Conservation (phyloP, 2,329 filamentous ascomycete species). For the Amesomyces nigricolor region DNA sequence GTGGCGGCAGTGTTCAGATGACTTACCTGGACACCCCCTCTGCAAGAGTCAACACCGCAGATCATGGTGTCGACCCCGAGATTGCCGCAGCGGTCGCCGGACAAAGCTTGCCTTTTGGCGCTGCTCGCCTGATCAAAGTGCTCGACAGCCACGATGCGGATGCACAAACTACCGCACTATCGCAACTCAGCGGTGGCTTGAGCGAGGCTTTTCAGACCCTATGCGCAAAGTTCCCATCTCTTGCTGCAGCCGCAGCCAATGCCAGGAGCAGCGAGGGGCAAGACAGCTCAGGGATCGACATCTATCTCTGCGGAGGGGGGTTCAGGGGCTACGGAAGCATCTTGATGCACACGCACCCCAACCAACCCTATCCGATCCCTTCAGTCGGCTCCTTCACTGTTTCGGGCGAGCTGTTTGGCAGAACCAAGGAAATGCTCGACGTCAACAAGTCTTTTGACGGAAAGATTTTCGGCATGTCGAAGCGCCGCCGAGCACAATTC, state of each 20-base stretch:
- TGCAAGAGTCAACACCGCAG: conserved; percentile 19
- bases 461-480: conserved; percentile 72
- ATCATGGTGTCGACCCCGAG: conserved; percentile 38
- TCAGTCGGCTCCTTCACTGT: conserved; percentile 76
- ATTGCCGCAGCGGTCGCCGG: conserved; percentile 49
- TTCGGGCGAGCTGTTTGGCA: conserved; percentile 52
- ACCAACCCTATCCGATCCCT: conserved; percentile 75
- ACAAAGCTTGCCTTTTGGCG: conserved; percentile 56
- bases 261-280: conserved; percentile 27
- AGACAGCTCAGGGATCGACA: conserved; percentile 47
- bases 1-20: conserved; percentile 65
- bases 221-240: conserved; percentile 43
- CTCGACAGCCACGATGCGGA: conserved; percentile 38
- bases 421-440: conserved; percentile 46
- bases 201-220: conserved; percentile 53
- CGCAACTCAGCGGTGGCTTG: conserved; percentile 54
- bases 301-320: conserved; percentile 85
- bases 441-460: conserved; percentile 45
- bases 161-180: conserved; percentile 42
- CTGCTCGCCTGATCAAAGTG: conserved; percentile 50
- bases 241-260: conserved; percentile 42
- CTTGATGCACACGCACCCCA: conserved; percentile 69
- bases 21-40: conserved; percentile 51
- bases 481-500: conserved; percentile 72
- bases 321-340: conserved; percentile 89